phyloP scores from a whole-genome alignment of 164 flowering plant species.

The Protea cynaroides region DNA sequence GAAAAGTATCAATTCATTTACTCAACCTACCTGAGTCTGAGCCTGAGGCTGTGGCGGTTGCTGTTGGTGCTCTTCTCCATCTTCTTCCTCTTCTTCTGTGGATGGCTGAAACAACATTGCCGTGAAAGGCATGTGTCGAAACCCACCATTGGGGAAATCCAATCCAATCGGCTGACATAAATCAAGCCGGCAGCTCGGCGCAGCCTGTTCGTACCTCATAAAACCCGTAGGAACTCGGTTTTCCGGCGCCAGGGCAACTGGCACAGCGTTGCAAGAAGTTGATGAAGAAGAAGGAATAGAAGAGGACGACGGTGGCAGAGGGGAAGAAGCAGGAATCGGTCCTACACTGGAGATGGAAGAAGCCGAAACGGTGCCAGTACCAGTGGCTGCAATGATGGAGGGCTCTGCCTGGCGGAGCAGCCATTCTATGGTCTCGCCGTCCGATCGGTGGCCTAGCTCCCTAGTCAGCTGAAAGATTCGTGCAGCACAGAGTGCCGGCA shows the following conservation, averaged over 20 bases:
- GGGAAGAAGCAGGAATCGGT: conserved; percentile 5
- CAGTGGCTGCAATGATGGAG: conserved; percentile 52
- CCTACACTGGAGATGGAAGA: conserved; percentile 17
- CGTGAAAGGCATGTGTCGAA: conserved; percentile 57
- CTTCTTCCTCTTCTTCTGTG: conserved; percentile 25
- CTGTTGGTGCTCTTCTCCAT: neutral
- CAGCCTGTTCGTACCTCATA: conserved; percentile 1
- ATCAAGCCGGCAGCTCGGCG: conserved; percentile 35
- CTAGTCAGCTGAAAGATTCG: conserved; percentile 61
- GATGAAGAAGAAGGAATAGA: conserved; percentile 12
- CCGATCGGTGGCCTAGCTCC: conserved; percentile 60
- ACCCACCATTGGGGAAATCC: conserved; percentile 22
- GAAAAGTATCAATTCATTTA: too few species aligned
- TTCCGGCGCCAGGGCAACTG: neutral
- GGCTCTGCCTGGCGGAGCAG: conserved; percentile 59
- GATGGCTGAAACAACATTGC: conserved; percentile 48
- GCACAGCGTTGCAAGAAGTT: conserved; percentile 10
- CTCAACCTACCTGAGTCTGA: too few species aligned
- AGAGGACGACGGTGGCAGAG: conserved; percentile 1
- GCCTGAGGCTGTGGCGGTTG: too few species aligned
- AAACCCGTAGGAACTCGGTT: conserved; percentile 9
- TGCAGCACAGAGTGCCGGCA: conserved; percentile 57
- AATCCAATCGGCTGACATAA: conserved; percentile 29
- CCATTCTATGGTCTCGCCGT: conserved; percentile 71
- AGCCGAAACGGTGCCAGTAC: conserved; percentile 39